Percentiles rank a stretch among this genome's conserved stretches.
Conservation (phyloP, 139 green algal species). For the Astrephomene gubernaculifera region DNA sequence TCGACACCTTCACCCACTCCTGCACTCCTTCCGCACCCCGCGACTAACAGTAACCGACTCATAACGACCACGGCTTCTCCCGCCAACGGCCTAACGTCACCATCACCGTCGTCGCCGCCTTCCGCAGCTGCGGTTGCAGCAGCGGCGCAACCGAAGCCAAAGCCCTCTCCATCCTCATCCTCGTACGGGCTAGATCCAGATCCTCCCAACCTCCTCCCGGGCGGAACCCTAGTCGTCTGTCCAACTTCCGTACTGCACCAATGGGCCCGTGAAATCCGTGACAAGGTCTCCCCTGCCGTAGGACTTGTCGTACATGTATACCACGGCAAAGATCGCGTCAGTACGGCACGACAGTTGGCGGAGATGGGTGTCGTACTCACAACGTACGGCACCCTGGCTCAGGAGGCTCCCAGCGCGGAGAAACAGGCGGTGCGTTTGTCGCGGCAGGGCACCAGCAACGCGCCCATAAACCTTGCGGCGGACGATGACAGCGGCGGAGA, state of each 20-base stretch:
- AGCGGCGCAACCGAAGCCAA: constrained; percentile 1
- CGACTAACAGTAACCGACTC: too few species aligned
- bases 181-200: too few species aligned
- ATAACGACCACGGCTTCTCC: not conserved
- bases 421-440: constrained; percentile 6
- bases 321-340: constrained; percentile 74
- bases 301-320: constrained; percentile 77
- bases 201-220: constrained; percentile 36
- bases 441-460: constrained; percentile 33
- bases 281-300: constrained; percentile 68
- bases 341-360: constrained; percentile 51
- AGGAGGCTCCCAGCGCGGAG: constrained; percentile 61
- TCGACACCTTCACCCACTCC: too few species aligned
- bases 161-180: not conserved
- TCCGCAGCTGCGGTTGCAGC: not conserved
- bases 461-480: constrained; percentile 45
- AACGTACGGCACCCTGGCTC: constrained; percentile 88
- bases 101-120: not conserved
- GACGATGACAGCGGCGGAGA: constrained; percentile 55
- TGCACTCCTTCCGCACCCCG: too few species aligned
- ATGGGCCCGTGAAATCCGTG: constrained; percentile 82
- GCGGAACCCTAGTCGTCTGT: constrained; percentile 87
- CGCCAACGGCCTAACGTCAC: not conserved
- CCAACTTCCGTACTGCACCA: constrained; percentile 90
- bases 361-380: constrained; percentile 87